Percentiles rank a stretch among this genome's conserved stretches.
phyloP scores from a whole-genome alignment of 2,329 filamentous ascomycete species.

The Penicillium verrucosum region DNA sequence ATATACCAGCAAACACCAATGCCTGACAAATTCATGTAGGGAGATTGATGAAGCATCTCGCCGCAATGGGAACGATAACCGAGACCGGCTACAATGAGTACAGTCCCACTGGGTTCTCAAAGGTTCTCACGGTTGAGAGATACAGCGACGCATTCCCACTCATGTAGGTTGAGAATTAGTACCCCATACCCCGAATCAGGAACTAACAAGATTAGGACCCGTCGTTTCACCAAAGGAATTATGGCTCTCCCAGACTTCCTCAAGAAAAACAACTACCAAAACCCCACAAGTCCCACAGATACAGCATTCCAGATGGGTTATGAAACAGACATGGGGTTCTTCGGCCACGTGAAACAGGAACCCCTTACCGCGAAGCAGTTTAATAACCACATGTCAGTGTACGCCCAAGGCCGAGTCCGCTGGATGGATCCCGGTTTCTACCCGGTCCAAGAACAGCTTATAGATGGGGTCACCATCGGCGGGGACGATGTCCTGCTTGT shows the following conservation, averaged over 20 bases:
- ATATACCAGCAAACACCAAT: not conserved
- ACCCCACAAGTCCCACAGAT: slow-evolving; percentile 21
- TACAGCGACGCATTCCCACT: not conserved
- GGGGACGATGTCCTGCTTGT: slow-evolving; percentile 33
- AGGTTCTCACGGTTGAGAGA: not conserved
- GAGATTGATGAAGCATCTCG: slow-evolving; percentile 34
- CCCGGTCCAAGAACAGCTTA: slow-evolving; percentile 20
- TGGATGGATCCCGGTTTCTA: slow-evolving; percentile 30
- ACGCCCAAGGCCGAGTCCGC: slow-evolving; percentile 18
- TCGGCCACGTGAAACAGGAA: slow-evolving; percentile 23
- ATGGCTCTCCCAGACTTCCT: slow-evolving; percentile 23
- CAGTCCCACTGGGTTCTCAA: slow-evolving; percentile 29
- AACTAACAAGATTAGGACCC: not conserved
- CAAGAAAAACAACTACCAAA: slow-evolving; percentile 23
- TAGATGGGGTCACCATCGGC: slow-evolving; percentile 5
- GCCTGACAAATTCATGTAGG: slow-evolving; percentile 1
- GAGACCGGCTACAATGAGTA: slow-evolving; percentile 33
- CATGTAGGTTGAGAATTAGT: not conserved
- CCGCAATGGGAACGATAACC: slow-evolving; percentile 30
- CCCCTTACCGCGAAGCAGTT: slow-evolving; percentile 18
- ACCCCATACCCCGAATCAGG: not conserved
- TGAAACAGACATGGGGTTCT: slow-evolving; percentile 23
- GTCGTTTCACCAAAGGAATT: slow-evolving; percentile 17
- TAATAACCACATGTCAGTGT: slow-evolving; percentile 23
- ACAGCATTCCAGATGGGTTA: slow-evolving; percentile 25